Base-by-base conservation (phyloP, 106 monocot genomes). In the Hemerocallis citrina region DNA sequence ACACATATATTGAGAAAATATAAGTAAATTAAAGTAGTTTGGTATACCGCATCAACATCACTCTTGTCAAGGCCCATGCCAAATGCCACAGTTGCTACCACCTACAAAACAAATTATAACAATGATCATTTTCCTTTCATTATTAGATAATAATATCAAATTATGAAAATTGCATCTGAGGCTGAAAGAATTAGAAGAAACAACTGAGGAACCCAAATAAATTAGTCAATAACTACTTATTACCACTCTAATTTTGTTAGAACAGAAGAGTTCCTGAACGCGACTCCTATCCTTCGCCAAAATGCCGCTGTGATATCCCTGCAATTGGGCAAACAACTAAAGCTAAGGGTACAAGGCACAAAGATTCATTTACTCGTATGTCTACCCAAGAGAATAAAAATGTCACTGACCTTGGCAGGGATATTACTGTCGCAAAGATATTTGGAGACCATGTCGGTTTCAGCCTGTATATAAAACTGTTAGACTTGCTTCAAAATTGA, bases 51-150 rank as follows among this genome's bases (percentile, higher is more conserved):
- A 61, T 79, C 81, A 48, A 98, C 84, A 64, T 98, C 91, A 68
- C 87, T 81, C 69, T 98, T 98, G 68, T 98, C 83, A 69, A 98
- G 84, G 28, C 96, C 96, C 96, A 98, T 98, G 70, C 96, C 96
- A 80, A 98, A 98, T 69, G 96, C 90, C 58, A 98, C 96, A 34
- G 96, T 98, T 55, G 96, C 96, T n/a, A 98, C 96, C 72, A 96
- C 77, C 95, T 96, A 57, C n/a, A 37, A 61, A 62, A 21, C 48
- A 25, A 39, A 52, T 52, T 47, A n/a, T 16, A 47, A 27, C 36
- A 6, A 11, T 45, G 1, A 45, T 19, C 16, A 16, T 45, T 6
- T 1, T 1, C 45, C 1, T 17, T 16, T 17, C 4, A 50, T 27
- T 4, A 17, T n/a, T 3, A n/a, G n/a, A n/a, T n/a, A n/a, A 22